Base-by-base conservation (phyloP, 352 stramenopile species). In the Phytophthora quininea region DNA sequence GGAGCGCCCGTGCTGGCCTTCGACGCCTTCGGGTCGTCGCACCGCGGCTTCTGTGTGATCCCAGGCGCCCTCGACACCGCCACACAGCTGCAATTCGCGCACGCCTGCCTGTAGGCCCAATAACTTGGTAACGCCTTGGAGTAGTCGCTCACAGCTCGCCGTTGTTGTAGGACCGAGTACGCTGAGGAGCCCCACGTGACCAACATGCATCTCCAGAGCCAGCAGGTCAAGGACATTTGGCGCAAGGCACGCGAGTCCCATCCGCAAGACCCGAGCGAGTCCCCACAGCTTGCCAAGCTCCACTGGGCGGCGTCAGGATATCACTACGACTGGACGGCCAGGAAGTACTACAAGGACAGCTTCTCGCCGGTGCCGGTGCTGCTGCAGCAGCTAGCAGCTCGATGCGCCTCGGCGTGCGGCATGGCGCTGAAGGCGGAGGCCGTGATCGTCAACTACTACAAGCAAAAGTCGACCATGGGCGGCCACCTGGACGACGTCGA, bases 371-470 rank as follows among this genome's bases (percentile, higher is more conserved):
- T 93, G 52, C 84, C 87, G 3, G 35, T 60, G 29, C 48, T 76
- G 32, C 74, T 95, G 15, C 52, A 74, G 42, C 42, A 75, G 8
- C 71, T 95, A 2, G 85, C 74, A 0, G 49, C 58, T 5, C 49
- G 42, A 2, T 90, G 77, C 33, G 85, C 85, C 3, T 29, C 66
- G n/a, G 85, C 69, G 15, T 92, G 85, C 35, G 80, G 71, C 24
- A 79, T 90, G 66, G 78, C 59, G 31, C 63, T 95, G 24, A 29
- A 50, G 6, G 71, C 85, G n/a, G 85, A 95, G 43, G 87, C 87
- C 3, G 84, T 92, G 55, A 91, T 95, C 29, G 83, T 95, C 15
- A 95, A 95, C 59, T 95, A 88, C 65, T 95, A 95, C 72, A 91
- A 90, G 66, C 79, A 70, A 31, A 87, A 60, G 56, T 93, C 87